Evolutionary conservation across 2,329 filamentous ascomycete genomes (phyloP).

Genomic region (Emergomyces pasteurianus): DNA sequence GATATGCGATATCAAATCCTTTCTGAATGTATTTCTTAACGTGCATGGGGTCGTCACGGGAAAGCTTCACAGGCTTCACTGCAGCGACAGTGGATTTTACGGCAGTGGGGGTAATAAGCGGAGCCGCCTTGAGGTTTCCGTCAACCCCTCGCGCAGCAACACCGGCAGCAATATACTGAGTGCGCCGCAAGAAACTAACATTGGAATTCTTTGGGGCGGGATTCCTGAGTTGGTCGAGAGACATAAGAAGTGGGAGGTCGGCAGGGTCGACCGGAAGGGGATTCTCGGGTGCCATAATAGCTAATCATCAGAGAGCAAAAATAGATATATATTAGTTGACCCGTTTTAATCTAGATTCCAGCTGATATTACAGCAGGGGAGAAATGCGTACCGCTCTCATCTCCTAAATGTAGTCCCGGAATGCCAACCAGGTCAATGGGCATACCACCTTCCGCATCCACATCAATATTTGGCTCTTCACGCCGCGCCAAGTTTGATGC

Average conservation of each 20-base stretch:
- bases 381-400: constrained; percentile 64
- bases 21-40: constrained; percentile 51
- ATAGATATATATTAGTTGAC: not conserved
- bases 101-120: not conserved
- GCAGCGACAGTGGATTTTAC: constrained; percentile 13
- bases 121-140: constrained; percentile 10
- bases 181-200: constrained; percentile 88
- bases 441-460: constrained; percentile 96
- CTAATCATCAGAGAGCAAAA: constrained; percentile 32
- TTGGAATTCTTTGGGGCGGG: constrained; percentile 62
- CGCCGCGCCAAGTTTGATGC: constrained; percentile 79
- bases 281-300: constrained; percentile 67
- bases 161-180: constrained; percentile 66
- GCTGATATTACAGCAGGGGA: not conserved
- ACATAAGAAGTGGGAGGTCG: constrained; percentile 72
- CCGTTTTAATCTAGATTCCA: not conserved
- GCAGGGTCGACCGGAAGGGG: constrained; percentile 64
- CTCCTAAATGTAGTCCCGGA: constrained; percentile 86
- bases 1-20: constrained; percentile 54
- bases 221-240: constrained; percentile 75
- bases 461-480: constrained; percentile 91
- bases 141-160: constrained; percentile 21
- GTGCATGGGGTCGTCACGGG: constrained; percentile 46
- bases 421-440: constrained; percentile 90
- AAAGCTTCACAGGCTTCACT: constrained; percentile 21